A percentile compares a stretch with the other conserved stretches of the same genome.
Evolutionary conservation across 106 monocot species (phyloP).

Genomic region (Narthecium ossifragum): DNA sequence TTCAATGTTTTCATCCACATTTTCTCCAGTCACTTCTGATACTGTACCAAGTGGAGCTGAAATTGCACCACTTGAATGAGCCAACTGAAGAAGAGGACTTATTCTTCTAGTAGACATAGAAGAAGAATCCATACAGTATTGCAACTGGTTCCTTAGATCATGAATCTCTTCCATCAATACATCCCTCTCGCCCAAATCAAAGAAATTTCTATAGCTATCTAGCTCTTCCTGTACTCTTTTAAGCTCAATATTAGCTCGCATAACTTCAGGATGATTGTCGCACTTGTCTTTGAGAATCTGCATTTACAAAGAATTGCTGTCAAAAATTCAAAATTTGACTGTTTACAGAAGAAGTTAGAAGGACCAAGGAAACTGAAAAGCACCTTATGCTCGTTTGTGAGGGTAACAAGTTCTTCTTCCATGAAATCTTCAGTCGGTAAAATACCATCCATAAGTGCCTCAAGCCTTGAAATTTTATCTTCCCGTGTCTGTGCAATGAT

Average conservation of each 20-base stretch:
- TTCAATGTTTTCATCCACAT: constrained; percentile 29
- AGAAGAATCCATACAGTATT: constrained; percentile 54
- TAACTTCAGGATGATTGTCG: constrained; percentile 89
- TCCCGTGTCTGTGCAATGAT: constrained; percentile 71
- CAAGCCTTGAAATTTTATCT: constrained; percentile 86
- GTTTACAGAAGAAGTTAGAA: constrained; percentile 1
- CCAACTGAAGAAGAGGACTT: constrained; percentile 40
- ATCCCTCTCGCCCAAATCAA: constrained; percentile 79
- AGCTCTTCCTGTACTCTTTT: constrained; percentile 80
- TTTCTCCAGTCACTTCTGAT: constrained; percentile 31
- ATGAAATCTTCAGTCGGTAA: constrained; percentile 85
- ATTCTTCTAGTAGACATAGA: constrained; percentile 22
- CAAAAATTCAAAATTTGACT: background rate
- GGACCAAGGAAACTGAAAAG: background rate
- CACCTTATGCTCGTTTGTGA: constrained; percentile 93
- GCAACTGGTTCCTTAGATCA: constrained; percentile 80
- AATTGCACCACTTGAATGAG: constrained; percentile 17
- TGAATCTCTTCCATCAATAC: constrained; percentile 89
- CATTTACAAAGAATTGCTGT: background rate
- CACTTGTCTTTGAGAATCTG: constrained; percentile 83
- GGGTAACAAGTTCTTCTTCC: constrained; percentile 67
- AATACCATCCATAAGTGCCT: constrained; percentile 88
- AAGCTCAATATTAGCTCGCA: constrained; percentile 62
- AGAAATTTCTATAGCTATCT: constrained; percentile 65
- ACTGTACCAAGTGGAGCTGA: constrained; percentile 17